Evolutionary conservation across 1,284 basidiomycete species (phyloP), one percentile per base, ranked within the genome.

Genomic region (Vanrija sp.): DNA sequence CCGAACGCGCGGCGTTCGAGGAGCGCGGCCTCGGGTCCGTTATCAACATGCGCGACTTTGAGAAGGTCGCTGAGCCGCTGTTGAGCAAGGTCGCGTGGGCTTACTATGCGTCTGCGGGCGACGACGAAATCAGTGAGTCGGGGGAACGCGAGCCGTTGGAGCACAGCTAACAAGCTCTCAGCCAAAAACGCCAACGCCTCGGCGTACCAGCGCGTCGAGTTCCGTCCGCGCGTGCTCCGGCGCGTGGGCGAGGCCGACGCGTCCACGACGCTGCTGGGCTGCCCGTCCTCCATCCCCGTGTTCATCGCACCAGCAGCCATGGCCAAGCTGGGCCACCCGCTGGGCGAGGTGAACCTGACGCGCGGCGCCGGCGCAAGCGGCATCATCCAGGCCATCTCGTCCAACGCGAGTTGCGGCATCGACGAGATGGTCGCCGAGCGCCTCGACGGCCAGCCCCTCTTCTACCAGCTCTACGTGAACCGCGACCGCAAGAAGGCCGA

Each of bases 271-370:
- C 86, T 94, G 58, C 81, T 93, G 49, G 89, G 89, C 8, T 83
- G 82, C 69, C 80, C 80, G 49, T 85, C 86, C n/a, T 80, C 83
- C 1, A 82, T 92, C 55, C 91, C 91, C 0, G 79, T 94, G 16
- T 94, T 92, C 74, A 89, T 91, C 47, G 86, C 85, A 45, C 90
- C 88, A 12, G 88, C 81, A 0, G 92, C 91, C 5, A 85, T 94
- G 61, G 91, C 91, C n/a, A 88, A 87, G 66, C 80, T 95, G 3
- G 91, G 91, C 1, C 92, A 96, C 69, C 92, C 92, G 2, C 78
- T 84, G 78, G 91, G 91, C 16, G 92, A 96, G 77, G 79, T 83
- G 43, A 94, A 93, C 74, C 85, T 95, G 55, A 89, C 89, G 2
- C 81, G 80, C 47, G 92, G 86, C 3, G 85, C 86, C 6, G 84